phyloP scores from a whole-genome alignment of 331 rosid species.

The Malus hybrid region DNA sequence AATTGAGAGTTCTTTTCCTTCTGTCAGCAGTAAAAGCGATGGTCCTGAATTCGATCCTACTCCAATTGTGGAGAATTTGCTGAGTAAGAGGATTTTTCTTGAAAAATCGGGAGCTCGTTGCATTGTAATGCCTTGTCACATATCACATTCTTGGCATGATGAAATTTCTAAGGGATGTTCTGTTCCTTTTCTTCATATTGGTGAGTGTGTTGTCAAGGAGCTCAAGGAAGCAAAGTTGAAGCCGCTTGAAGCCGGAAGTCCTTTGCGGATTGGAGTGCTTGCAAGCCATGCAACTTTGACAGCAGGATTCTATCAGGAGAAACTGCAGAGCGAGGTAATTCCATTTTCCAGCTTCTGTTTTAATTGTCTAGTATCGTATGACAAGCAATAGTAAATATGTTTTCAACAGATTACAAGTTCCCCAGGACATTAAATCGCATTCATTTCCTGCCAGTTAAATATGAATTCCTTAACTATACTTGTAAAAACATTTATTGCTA shows the following conservation, averaged over 20 bases:
- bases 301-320: slow-evolving; percentile 71
- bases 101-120: slow-evolving; percentile 70
- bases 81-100: slow-evolving; percentile 50
- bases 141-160: slow-evolving; percentile 79
- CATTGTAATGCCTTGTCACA: slow-evolving; percentile 78
- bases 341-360: neutral
- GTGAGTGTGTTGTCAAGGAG: slow-evolving; percentile 71
- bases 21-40: slow-evolving; percentile 24
- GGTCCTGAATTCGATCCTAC: slow-evolving; percentile 31
- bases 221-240: slow-evolving; percentile 75
- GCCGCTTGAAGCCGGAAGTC: slow-evolving; percentile 81
- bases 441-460: neutral
- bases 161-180: slow-evolving; percentile 56
- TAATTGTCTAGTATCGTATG: neutral
- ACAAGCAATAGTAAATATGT: neutral
- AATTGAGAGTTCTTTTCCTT: slow-evolving; percentile 40
- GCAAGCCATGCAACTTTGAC: slow-evolving; percentile 52
- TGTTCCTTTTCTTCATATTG: slow-evolving; percentile 69
- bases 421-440: neutral
- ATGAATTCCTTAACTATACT: neutral
- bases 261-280: slow-evolving; percentile 64
- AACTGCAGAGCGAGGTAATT: slow-evolving; percentile 70
- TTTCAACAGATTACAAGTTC: neutral
- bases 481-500: neutral
- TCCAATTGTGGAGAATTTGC: slow-evolving; percentile 42